These are phyloP conservation scores for Cordyceps javanica DNA, from an alignment of 2,329 filamentous ascomycete species.

Conservation along the genomic window DNA sequence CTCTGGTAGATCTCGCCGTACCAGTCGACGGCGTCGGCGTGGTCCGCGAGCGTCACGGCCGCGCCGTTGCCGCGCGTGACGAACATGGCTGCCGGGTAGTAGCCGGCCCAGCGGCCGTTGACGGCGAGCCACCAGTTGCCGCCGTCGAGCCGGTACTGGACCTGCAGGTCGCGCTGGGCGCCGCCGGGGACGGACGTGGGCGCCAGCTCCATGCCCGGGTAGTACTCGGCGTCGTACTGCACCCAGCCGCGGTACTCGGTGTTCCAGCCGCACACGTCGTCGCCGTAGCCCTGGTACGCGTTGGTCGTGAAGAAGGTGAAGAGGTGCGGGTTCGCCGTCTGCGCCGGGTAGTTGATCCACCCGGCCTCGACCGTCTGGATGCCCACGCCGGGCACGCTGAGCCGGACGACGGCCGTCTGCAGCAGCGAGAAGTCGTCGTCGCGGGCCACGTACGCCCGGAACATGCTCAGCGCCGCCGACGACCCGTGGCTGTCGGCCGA, in stretches of 20 bases:
- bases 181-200: conserved; percentile 9
- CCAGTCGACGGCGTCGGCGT: conserved; percentile 9
- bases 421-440: conserved; percentile 14
- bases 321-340: conserved; percentile 8
- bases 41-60: conserved; percentile 7
- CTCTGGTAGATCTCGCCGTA: conserved; percentile 14
- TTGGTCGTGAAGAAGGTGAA: conserved; percentile 14
- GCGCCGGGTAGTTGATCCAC: conserved; percentile 14
- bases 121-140: conserved; percentile 15
- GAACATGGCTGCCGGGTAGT: conserved; percentile 12
- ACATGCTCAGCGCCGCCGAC: conserved; percentile 11
- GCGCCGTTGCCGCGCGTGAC: conserved; percentile 3
- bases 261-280: conserved; percentile 13
- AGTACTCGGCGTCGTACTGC: conserved; percentile 12
- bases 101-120: conserved; percentile 10
- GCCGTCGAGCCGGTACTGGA: conserved; percentile 4
- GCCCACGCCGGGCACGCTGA: conserved; percentile 5
- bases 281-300: conserved; percentile 7
- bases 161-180: conserved; percentile 7
- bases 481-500: conserved; percentile 3
- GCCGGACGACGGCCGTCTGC: conserved; percentile 8
- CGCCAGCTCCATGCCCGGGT: conserved; percentile 13
- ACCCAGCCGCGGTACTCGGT: conserved; percentile 14
- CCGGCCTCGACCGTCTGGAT: conserved; percentile 13
- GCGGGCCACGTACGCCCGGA: conserved; percentile 9